Percentiles rank a stretch among this genome's conserved stretches.
These are phyloP conservation scores for Bretziella fagacearum DNA, from an alignment of 2,329 filamentous ascomycete species.

Conservation along the genomic window DNA sequence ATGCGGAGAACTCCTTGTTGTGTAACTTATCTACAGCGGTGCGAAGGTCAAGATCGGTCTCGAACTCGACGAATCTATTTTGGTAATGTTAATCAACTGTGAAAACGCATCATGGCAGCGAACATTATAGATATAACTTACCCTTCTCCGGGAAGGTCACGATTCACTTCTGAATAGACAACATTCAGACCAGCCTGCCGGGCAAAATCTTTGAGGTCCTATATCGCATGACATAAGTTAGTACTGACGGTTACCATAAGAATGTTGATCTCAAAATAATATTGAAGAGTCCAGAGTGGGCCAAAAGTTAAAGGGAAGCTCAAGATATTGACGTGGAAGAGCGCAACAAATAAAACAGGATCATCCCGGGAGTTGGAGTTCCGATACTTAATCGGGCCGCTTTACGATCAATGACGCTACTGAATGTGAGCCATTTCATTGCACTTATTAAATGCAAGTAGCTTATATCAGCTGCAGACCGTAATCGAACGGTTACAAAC, in stretches of 20 bases:
- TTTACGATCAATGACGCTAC: background rate
- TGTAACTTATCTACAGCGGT: constrained; percentile 91
- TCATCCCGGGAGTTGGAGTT: background rate
- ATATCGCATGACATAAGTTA: constrained; percentile 23
- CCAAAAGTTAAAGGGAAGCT: too few species aligned
- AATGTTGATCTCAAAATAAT: too few species aligned
- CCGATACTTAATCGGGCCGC: background rate
- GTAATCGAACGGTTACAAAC: background rate
- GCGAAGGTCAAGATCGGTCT: constrained; percentile 76
- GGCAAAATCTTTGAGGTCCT: constrained; percentile 99
- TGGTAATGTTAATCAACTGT: too few species aligned
- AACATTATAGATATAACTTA: too few species aligned
- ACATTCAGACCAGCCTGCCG: constrained; percentile 93
- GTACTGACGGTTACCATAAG: too few species aligned
- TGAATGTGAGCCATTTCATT: background rate
- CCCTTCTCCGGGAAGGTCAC: constrained; percentile 40
- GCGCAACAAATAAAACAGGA: background rate
- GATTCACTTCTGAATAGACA: constrained; percentile 90
- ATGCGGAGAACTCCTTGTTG: constrained; percentile 52
- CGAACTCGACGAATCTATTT: constrained; percentile 97
- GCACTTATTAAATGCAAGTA: background rate
- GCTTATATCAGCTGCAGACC: background rate
- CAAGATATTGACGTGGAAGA: too few species aligned
- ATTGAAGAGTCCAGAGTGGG: too few species aligned
- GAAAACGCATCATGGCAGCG: too few species aligned